phyloP scores from a whole-genome alignment of 495 filamentous ascomycete species.

The Talaromyces thailandensis region DNA sequence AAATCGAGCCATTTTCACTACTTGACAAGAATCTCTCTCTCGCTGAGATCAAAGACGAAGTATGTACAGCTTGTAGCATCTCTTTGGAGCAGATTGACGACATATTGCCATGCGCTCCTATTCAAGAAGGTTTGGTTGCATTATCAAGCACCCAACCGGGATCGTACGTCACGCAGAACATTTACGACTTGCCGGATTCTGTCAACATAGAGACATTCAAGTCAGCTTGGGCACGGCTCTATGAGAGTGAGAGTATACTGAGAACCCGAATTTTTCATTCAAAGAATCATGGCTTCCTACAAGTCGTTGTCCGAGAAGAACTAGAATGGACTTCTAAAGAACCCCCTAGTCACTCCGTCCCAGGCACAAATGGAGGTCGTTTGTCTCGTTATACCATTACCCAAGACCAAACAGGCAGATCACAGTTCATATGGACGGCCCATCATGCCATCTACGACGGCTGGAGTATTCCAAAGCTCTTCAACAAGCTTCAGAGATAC shows the following conservation, averaged over 20 bases:
- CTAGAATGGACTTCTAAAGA: constrained; percentile 22
- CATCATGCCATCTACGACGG: constrained; percentile 57
- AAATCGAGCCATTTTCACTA: not conserved
- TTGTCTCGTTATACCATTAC: constrained; percentile 37
- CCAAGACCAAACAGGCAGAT: constrained; percentile 2
- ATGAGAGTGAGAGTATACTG: constrained; percentile 19
- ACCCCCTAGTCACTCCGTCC: constrained; percentile 27
- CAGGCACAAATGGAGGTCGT: constrained; percentile 33
- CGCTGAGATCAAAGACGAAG: not conserved
- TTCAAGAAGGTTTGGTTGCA: constrained; percentile 46
- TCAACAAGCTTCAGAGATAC: constrained; percentile 23
- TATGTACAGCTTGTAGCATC: not conserved
- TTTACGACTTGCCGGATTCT: constrained; percentile 18
- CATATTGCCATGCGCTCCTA: constrained; percentile 40
- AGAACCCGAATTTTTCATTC: constrained; percentile 35
- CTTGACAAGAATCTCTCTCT: not conserved
- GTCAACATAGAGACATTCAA: constrained; percentile 36
- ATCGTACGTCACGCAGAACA: constrained; percentile 30
- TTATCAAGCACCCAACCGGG: constrained; percentile 30
- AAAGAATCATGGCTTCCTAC: constrained; percentile 32
- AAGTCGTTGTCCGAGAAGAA: constrained; percentile 35
- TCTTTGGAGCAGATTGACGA: constrained; percentile 13
- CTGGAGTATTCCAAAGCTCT: constrained; percentile 35
- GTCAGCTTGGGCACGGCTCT: constrained; percentile 34
- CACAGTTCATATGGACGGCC: constrained; percentile 40